These are phyloP conservation scores for Colletotrichum godetiae DNA, from an alignment of 2,329 filamentous ascomycete genomes.

Conservation along the genomic window DNA sequence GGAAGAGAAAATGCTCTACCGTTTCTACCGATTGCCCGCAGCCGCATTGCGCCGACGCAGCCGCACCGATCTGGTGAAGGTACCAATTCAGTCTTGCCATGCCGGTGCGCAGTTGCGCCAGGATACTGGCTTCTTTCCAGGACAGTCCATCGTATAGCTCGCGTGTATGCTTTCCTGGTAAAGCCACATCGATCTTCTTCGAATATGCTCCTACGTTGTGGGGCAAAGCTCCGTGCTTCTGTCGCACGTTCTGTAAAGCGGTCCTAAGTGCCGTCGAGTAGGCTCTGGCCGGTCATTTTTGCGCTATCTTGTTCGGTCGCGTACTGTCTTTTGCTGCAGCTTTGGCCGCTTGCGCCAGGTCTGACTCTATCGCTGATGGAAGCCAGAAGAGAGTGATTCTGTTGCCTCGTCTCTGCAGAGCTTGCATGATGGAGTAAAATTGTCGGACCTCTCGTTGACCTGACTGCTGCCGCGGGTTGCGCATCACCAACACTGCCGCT, in stretches of 20 bases:
- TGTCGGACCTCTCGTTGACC: too few relatives aligned
- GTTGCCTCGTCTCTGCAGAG: too few relatives aligned
- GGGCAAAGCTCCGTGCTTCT: not conserved
- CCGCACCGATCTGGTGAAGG: slow-evolving; percentile 28
- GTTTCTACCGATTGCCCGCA: slow-evolving; percentile 39
- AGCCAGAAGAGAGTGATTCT: too few relatives aligned
- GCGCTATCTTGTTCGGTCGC: not conserved
- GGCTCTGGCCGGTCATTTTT: not conserved
- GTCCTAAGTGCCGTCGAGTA: not conserved
- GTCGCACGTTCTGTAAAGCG: too few relatives aligned
- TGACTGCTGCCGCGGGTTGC: too few relatives aligned
- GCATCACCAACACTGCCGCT: too few relatives aligned
- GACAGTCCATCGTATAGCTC: slow-evolving; percentile 37
- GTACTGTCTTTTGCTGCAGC: not conserved
- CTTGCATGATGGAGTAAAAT: too few relatives aligned
- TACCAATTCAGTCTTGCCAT: slow-evolving; percentile 36
- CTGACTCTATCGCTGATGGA: not conserved
- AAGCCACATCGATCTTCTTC: not conserved
- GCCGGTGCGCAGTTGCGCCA: not conserved
- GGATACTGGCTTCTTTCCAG: slow-evolving; percentile 34
- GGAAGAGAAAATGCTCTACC: slow-evolving; percentile 9
- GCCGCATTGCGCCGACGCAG: slow-evolving; percentile 21
- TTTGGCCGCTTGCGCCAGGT: not conserved
- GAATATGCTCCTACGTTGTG: not conserved
- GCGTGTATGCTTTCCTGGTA: slow-evolving; percentile 35